A percentile compares a stretch with the other conserved stretches of the same genome.
Conservation (phyloP, 441 rosid genomes). For the Gossypium davidsonii region DNA sequence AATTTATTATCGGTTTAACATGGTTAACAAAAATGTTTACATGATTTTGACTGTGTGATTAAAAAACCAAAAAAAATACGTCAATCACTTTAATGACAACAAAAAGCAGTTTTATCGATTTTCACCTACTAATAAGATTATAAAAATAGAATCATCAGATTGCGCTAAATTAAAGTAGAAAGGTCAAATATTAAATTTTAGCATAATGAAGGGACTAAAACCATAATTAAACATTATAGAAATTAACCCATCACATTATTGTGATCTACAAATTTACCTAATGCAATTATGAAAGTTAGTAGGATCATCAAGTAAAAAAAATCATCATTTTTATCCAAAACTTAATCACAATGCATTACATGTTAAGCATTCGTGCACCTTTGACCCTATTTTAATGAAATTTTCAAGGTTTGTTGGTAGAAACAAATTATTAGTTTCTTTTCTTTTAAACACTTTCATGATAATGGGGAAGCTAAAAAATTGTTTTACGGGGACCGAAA, state of each 20-base stretch:
- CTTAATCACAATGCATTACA: slow-evolving; percentile 21
- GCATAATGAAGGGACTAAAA: no score
- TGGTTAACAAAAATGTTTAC: no score
- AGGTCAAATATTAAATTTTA: no score
- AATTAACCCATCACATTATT: background rate
- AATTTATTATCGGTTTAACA: no score
- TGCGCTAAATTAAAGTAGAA: no score
- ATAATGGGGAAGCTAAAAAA: background rate
- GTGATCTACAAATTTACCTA: background rate
- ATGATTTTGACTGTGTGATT: no score
- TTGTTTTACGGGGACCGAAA: no score
- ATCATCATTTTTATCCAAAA: slow-evolving; percentile 15
- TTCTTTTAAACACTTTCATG: background rate
- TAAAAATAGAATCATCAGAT: no score
- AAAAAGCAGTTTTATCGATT: no score
- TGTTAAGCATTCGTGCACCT: slow-evolving; percentile 22
- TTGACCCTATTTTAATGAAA: background rate
- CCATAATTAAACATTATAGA: background rate
- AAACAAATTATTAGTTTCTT: background rate
- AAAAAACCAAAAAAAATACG: no score
- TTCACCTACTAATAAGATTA: no score
- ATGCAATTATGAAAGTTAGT: slow-evolving; percentile 12
- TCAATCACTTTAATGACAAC: no score
- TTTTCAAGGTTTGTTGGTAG: background rate
- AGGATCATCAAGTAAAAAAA: slow-evolving; percentile 6